These are phyloP conservation scores for Salvia miltiorrhiza DNA, from an alignment of 257 asterid species.

Conservation along the genomic window DNA sequence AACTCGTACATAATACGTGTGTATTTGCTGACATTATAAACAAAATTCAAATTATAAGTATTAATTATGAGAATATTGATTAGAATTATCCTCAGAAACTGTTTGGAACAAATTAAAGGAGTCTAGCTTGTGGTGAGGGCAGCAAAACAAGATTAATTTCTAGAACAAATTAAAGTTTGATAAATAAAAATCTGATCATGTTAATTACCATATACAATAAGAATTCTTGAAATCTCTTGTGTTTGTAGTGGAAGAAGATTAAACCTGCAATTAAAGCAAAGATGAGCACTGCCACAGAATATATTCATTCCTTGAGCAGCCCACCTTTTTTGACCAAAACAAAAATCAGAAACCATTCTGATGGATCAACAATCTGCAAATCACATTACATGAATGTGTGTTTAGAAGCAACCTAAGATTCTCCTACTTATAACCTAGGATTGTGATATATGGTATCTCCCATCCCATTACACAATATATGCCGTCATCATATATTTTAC, in stretches of 20 bases:
- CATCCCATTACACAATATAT: no score
- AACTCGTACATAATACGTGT: no score
- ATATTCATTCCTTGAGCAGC: constrained; percentile 36
- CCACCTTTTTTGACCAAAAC: constrained; percentile 39
- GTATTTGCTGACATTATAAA: no score
- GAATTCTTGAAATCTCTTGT: background rate
- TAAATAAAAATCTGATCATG: background rate
- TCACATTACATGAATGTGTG: constrained; percentile 19
- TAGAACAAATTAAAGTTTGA: background rate
- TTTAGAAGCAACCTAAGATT: constrained; percentile 19
- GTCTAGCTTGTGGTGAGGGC: background rate
- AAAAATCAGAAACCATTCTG: constrained; percentile 15
- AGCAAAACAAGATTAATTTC: background rate
- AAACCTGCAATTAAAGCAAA: constrained; percentile 23
- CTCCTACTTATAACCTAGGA: constrained; percentile 19
- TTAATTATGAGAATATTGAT: no score
- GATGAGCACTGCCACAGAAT: constrained; percentile 26
- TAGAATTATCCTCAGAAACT: no score
- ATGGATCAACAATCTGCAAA: constrained; percentile 24
- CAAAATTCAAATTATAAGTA: no score
- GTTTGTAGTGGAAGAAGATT: constrained; percentile 19
- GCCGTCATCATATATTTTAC: background rate
- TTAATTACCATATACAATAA: background rate
- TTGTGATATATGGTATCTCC: no score
- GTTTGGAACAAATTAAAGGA: background rate